Percentiles rank a stretch among this genome's conserved stretches.
These are phyloP conservation scores for Leccinum subrobustum DNA, from an alignment of 1,284 basidiomycete genomes.

Conservation along the genomic window DNA sequence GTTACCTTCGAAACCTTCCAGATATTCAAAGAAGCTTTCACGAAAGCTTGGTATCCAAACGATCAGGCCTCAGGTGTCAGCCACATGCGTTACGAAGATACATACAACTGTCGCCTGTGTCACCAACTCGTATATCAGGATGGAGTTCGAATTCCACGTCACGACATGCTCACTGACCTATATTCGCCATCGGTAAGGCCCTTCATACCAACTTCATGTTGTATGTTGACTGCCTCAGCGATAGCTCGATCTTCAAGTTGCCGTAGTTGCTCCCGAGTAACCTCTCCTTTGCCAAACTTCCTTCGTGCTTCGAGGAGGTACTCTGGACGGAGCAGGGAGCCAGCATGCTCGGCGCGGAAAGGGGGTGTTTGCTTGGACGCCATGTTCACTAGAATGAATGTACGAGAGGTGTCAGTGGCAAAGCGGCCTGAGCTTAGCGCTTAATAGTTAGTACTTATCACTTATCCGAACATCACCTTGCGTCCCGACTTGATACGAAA, in stretches of 20 bases:
- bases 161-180: slow-evolving; percentile 45
- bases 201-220: slow-evolving; percentile 38
- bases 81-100: not conserved
- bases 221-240: slow-evolving; percentile 48
- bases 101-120: slow-evolving; percentile 28
- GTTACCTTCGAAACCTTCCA: not conserved
- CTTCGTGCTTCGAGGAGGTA: slow-evolving; percentile 12
- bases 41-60: slow-evolving; percentile 17
- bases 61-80: slow-evolving; percentile 3
- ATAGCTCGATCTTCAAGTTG: slow-evolving; percentile 55
- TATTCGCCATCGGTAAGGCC: slow-evolving; percentile 29
- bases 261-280: slow-evolving; percentile 43
- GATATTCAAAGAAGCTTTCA: slow-evolving; percentile 29
- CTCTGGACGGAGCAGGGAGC: not conserved
- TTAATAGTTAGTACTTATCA: too few relatives aligned
- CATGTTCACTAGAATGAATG: not conserved
- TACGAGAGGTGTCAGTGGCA: not conserved
- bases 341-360: not conserved
- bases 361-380: not conserved
- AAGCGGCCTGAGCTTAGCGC: not conserved
- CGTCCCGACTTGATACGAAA: too few relatives aligned
- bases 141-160: slow-evolving; percentile 43
- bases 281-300: slow-evolving; percentile 34
- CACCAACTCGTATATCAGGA: slow-evolving; percentile 4
- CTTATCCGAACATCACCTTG: too few relatives aligned